These are phyloP conservation scores for Alternaria triticina DNA, from an alignment of 2,329 filamentous ascomycete genomes.

Conservation along the genomic window DNA sequence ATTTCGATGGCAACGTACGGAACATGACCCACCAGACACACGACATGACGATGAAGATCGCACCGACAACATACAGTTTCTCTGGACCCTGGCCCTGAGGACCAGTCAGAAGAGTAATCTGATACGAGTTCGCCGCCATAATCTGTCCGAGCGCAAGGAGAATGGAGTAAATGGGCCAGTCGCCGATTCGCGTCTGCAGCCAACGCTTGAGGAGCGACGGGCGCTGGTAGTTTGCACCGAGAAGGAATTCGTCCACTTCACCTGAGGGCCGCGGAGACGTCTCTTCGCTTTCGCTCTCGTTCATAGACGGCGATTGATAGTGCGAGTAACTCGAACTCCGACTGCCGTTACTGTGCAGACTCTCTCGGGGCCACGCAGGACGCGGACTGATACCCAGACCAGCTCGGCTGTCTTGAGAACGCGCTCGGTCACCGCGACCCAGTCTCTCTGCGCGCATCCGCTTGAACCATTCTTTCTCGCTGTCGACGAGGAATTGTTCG, in stretches of 20 bases:
- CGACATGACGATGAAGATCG: background rate
- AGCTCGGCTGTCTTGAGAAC: background rate
- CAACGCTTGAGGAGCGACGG: background rate
- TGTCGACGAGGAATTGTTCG: conserved; percentile 68
- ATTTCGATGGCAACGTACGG: background rate
- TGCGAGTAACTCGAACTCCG: background rate
- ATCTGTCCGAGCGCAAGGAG: background rate
- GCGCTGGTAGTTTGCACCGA: background rate
- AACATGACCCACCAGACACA: background rate
- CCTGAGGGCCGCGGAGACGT: background rate
- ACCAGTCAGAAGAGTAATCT: background rate
- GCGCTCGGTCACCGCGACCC: background rate
- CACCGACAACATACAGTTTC: background rate
- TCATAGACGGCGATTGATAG: background rate
- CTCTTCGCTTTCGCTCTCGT: background rate
- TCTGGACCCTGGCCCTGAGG: background rate
- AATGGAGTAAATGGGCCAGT: background rate
- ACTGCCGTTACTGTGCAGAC: background rate
- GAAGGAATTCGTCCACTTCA: background rate
- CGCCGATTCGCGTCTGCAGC: background rate
- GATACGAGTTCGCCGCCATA: background rate
- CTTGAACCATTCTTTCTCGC: conserved; percentile 70
- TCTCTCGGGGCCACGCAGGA: background rate
- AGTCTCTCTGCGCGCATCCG: background rate
- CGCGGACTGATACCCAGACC: background rate